phyloP scores from a whole-genome alignment of 164 flowering plant genomes.

The Pachysandra terminalis region DNA sequence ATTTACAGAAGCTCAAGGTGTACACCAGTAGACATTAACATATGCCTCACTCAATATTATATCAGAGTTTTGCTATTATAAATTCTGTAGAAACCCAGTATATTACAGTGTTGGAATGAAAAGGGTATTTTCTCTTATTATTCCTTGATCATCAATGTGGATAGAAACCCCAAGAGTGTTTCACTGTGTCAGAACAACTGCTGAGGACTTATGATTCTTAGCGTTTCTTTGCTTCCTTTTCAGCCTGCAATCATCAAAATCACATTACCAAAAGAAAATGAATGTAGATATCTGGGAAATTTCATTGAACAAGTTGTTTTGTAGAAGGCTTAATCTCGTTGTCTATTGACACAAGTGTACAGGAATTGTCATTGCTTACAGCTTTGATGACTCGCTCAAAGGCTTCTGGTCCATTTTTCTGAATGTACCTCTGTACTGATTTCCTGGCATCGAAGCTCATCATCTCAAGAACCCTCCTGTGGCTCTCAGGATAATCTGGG shows the following conservation, averaged over 20 bases:
- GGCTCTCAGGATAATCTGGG: slow-evolving; percentile 41
- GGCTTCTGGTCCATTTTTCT: slow-evolving; percentile 65
- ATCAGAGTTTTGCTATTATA: neutral
- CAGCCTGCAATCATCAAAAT: neutral
- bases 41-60: too few relatives aligned
- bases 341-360: too few relatives aligned
- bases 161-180: too few relatives aligned
- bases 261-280: too few relatives aligned
- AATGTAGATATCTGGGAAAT: too few relatives aligned
- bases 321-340: too few relatives aligned
- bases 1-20: neutral
- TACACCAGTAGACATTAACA: too few relatives aligned
- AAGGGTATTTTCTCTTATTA: neutral
- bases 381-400: slow-evolving; percentile 78
- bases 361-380: slow-evolving; percentile 33
- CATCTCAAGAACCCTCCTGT: slow-evolving; percentile 67
- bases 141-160: too few relatives aligned
- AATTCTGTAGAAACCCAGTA: neutral
- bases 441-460: slow-evolving; percentile 81
- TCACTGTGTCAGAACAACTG: too few relatives aligned
- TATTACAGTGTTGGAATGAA: neutral
- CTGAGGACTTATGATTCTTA: neutral
- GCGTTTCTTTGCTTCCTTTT: neutral
- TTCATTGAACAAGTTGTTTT: too few relatives aligned
- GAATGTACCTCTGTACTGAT: slow-evolving; percentile 67